Base-by-base conservation (phyloP, 257 asterid genomes). In the Capsicum rhomboideum region DNA sequence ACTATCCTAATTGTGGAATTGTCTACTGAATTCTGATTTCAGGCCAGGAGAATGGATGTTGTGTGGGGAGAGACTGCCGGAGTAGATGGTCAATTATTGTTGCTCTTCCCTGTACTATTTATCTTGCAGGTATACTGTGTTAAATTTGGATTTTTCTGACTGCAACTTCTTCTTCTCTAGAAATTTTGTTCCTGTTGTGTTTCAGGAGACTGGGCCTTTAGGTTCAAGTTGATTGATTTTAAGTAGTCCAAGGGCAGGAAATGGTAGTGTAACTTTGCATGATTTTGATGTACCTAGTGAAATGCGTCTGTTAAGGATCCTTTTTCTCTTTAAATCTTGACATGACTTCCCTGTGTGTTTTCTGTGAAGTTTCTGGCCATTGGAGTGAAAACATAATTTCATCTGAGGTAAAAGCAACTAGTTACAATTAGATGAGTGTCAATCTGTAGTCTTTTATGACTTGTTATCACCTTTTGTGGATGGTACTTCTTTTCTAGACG, bases 11-110 rank as follows among this genome's bases (percentile, higher is more conserved):
- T 28, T 50, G 64, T 49, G 61, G 40, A 49, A 77, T 52, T 50
- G 61, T 77, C 28, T 49, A 0, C 63, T 75, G 54, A 82, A 34
- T 68, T 81, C 81, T 83, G 58, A 79, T 66, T 93, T 80, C 78
- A 96, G 99, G 99, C 98, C 80, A 89, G 96, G 84, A 92, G 99
- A 89, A 96, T 96, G 98, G 99, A 96, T 85, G 98, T 96, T 83
- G 99, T 96, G 61, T 94, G 98, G 97, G 99, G 99, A 83, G 99
- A 96, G 88, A 94, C 99, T 46, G 95, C 98, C 83, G 99, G 98
- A 83, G 99, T 96, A 79, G 93, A 90, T 88, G 99, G 99, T 61
- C 99, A 96, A 89, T 84, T 96, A 81, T 87, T 92, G 92, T 80
- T 93, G 82, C 85, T 96, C 49, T 94, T 90, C 86, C 96, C 95